These are phyloP conservation scores for Phytopythium montanum DNA, from an alignment of 352 stramenopile genomes.

Conservation along the genomic window DNA sequence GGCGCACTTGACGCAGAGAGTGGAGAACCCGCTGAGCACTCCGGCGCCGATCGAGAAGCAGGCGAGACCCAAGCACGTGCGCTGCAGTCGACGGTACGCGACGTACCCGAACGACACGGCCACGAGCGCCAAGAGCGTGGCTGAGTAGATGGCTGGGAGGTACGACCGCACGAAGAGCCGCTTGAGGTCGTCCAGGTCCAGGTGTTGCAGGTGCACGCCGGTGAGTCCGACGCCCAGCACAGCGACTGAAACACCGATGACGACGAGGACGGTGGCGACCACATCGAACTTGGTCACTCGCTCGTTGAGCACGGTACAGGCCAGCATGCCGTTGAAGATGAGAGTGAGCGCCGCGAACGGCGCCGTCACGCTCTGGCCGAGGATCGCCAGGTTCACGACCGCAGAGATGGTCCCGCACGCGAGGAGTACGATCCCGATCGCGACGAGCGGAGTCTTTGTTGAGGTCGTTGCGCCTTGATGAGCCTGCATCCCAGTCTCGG, in stretches of 20 bases:
- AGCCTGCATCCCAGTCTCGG: not conserved
- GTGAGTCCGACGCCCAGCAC: slow-evolving; percentile 27
- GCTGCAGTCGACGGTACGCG: slow-evolving; percentile 9
- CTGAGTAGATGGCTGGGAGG: slow-evolving; percentile 23
- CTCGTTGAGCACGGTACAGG: slow-evolving; percentile 27
- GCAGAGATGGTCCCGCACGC: slow-evolving; percentile 28
- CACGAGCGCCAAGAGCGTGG: slow-evolving; percentile 15
- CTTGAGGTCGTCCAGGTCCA: slow-evolving; percentile 20
- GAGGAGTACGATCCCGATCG: slow-evolving; percentile 27
- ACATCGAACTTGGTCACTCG: slow-evolving; percentile 26
- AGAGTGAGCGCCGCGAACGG: slow-evolving; percentile 39
- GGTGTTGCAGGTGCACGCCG: slow-evolving; percentile 14
- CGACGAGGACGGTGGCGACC: slow-evolving; percentile 24
- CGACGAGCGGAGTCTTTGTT: slow-evolving; percentile 19
- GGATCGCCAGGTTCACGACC: slow-evolving; percentile 33
- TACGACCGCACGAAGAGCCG: slow-evolving; percentile 18
- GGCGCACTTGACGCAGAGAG: slow-evolving; percentile 29
- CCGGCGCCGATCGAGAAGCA: slow-evolving; percentile 28
- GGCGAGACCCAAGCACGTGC: slow-evolving; percentile 15
- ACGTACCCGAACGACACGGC: slow-evolving; percentile 12
- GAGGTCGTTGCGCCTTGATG: not conserved
- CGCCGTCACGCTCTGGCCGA: slow-evolving; percentile 30
- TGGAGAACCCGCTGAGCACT: slow-evolving; percentile 35
- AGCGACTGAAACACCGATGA: slow-evolving; percentile 24
- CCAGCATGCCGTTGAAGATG: slow-evolving; percentile 31